Base-by-base conservation (phyloP, 768 basidiomycete species). In the Lepiota brunneoincarnata region DNA sequence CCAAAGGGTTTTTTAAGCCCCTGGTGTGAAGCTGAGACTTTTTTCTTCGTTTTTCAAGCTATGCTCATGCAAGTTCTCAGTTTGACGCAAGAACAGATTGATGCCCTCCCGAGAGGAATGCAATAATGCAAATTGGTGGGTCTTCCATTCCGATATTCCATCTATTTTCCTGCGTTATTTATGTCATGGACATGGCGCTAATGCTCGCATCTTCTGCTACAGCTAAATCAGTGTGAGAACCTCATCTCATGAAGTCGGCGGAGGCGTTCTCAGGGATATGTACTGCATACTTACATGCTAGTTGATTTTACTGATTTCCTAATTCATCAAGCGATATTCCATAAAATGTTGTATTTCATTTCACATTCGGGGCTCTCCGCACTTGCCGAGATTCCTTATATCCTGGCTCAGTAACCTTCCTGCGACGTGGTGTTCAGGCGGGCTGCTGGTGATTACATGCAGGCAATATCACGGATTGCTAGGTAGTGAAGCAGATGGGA, bases 41-140 rank as follows among this genome's bases (percentile, higher is more conserved):
- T 20, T n/a, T 21, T 49, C 26, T n/a, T 43, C 55, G 47, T 39
- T 24, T 23, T 47, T 48, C 61, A 89, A 89, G 78, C 81, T 31
- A 89, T 96, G 85, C 66, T 97, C 49, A 78, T 92, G 69, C 93
- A 94, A 72, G 93, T 98, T 0, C 72, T 98, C 28, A 81, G 77
- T 56, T 68, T 98, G 64, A 87, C 88, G 1, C 84, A 77, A 42
- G 92, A 90, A 41, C 93, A 96, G 67, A 89, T 98, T 58, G 84
- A 84, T 43, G 81, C 81, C 6, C 71, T 97, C 45, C 89, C 92
- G 93, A 96, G 61, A 78, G 88, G 31, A 78, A 81, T 0, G 87
- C 91, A 10, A 91, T 98, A 24, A 77, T 89, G 68, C 84, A 88
- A 66, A 66, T 96, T 67, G 2, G 92, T 93, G 21, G 14, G 68